Base-by-base conservation (phyloP, 345 rosid species). In the Gossypioides kirkii region DNA sequence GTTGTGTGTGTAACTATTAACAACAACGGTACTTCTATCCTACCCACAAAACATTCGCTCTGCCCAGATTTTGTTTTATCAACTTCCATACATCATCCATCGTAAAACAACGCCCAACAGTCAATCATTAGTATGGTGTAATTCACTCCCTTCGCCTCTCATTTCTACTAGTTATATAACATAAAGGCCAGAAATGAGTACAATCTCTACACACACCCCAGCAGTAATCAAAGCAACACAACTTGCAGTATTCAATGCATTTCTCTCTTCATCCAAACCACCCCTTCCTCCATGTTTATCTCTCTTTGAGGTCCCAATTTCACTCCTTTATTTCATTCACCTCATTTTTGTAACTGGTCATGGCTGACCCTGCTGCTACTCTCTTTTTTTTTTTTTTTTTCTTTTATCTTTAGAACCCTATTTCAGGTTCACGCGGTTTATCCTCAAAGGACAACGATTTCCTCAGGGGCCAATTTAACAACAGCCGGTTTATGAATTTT, bases 381-480 rank as follows among this genome's bases (percentile, higher is more conserved):
- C 7, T 32, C 1, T 32, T 7, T 32, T 6, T 32, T 0, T 28
- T 0, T 28, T 0, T 28, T 0, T 28, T 0, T 26, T 2, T 26
- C 0, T 42, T 16, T 38, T 52, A 16, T 76, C 36, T 73, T 45
- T 65, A 89, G 97, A 87, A 76, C 7, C 71, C 86, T 45, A 62
- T 69, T 81, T 81, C 87, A 76, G 79, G 74, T 83, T 84, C 71
- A 45, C 54, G 43, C 42, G 78, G 80, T 36, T 85, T 86, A 61
- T 81, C 84, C 78, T 82, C 88, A 17, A 88, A 77, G 74, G 76
- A 76, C 76, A 83, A 67, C 49, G 68, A 72, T 64, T 88, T 88
- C 73, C 72, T 82, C 46, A 74, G 84, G 69, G 88, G 87, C 36
- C 90, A 80, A 12, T 87, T 82, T 20, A 73, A 42, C 80, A 75